These are phyloP conservation scores for Schizothecium vesticola DNA, from an alignment of 495 filamentous ascomycete genomes.

Conservation along the genomic window DNA sequence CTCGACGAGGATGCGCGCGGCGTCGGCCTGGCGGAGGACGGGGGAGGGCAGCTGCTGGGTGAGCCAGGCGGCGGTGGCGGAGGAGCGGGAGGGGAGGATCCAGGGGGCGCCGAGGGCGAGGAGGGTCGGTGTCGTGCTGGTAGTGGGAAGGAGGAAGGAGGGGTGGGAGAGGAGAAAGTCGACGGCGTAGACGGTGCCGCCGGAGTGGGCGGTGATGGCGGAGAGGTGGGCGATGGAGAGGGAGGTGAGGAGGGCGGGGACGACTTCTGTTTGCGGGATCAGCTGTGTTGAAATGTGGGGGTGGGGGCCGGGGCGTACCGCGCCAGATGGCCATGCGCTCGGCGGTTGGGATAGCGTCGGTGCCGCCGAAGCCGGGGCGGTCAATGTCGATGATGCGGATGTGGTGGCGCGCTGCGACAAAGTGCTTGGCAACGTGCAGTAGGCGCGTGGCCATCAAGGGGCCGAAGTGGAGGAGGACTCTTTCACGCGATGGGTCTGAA, in stretches of 20 bases:
- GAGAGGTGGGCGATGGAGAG: constrained; percentile 24
- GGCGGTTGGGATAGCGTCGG: neutral
- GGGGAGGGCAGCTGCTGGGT: neutral
- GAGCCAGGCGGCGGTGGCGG: neutral
- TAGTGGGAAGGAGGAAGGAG: constrained; percentile 32
- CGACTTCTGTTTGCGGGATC: constrained; percentile 1
- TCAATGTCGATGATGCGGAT: constrained; percentile 3
- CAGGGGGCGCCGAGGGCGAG: constrained; percentile 42
- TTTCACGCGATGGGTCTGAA: constrained; percentile 1
- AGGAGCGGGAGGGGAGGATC: constrained; percentile 36
- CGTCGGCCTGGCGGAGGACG: neutral
- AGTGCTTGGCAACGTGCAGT: constrained; percentile 11
- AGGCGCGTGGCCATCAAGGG: constrained; percentile 15
- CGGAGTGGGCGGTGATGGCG: constrained; percentile 37
- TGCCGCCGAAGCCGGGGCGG: constrained; percentile 3
- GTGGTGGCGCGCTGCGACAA: neutral
- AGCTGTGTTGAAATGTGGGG: neutral
- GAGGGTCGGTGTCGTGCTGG: constrained; percentile 11
- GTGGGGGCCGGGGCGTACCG: neutral
- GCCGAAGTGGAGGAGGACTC: constrained; percentile 13
- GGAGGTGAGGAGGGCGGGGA: constrained; percentile 8
- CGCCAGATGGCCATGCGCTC: neutral
- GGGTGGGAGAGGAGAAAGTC: constrained; percentile 39
- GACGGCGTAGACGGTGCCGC: constrained; percentile 44
- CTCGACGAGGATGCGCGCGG: neutral